Base-by-base conservation (phyloP, 331 rosid genomes). In the Acacia pycnantha region DNA sequence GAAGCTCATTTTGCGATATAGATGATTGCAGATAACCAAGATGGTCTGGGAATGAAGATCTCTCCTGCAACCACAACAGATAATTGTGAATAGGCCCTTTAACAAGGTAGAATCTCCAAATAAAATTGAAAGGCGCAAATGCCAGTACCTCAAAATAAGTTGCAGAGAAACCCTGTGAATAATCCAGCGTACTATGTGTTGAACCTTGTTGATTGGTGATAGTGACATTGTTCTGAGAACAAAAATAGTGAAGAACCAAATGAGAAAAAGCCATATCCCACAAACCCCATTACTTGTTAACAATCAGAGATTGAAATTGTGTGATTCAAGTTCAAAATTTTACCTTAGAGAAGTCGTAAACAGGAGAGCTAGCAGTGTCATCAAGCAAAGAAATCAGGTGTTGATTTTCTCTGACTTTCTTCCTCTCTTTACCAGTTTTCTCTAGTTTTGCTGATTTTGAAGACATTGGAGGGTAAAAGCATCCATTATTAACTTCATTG, bases 341-440 rank as follows among this genome's bases (percentile, higher is more conserved):
- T 83, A 92, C 98, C 82, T 83, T 81, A 69, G 97, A 82, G 84
- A 90, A 86, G 81, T 90, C 88, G 77, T 84, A 88, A 22, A 86
- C 61, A 77, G 88, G 90, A 82, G 99, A 96, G 88, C 92, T 96
- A 31, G 99, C 99, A 80, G 98, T 96, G 85, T 96, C 99, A 78
- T 93, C 95, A 71, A 95, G 93, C 79, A 87, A 82, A 71, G 91
- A 85, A 80, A 84, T 80, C 6, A 47, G 84, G 72, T 77, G 77
- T 31, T 85, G 75, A 79, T 84, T 78, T 73, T 76, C 90, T 46
- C 80, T 78, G 77, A 75, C 80, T 62, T 82, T 92, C 86, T 90
- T 86, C 51, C 40, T 85, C 88, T 86, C 89, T 13, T 83, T 81
- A 27, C 47, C 67, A 18, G 29, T 85, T 83, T 82, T 91, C 4